Evolutionary conservation across 1,284 basidiomycete species (phyloP), one percentile per base, ranked within the genome.

Genomic region (Mycena citricolor): DNA sequence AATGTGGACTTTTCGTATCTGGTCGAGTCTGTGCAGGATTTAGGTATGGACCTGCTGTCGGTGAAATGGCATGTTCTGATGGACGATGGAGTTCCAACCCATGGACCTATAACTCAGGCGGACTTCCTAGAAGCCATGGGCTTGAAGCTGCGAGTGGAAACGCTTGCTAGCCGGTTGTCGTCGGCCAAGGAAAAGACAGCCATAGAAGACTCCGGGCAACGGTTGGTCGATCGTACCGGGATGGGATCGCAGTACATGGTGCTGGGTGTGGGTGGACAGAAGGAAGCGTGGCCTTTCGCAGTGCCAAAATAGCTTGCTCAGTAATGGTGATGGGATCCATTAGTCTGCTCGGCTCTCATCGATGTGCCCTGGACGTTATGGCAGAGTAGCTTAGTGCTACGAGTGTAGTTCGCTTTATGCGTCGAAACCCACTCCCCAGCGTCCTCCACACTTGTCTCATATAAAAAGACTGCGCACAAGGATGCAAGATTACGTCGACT

Each of bases 1-100:
- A 97, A 99, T 59, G 95, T 99, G 39, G 94, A 99, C 66, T 99
- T 99, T 66, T 77, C 83, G 0, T 90, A 90, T 61, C 73, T 99
- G 30, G 77, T 77, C 54, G 90, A 94, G 63, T 84, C 91, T 0
- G 68, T 94, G 48, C 62, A 64, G 1, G 79, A 78, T 42, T 64
- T 78, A 4, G 23, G 39, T 47, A 17, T 2, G 25, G 26, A 3
- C 16, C 13, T 21, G 30, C n/a, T n/a, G n/a, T n/a, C n/a, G n/a
- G n/a, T n/a, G n/a, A n/a, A n/a, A n/a, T n/a, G n/a, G n/a, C 29
- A 71, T 14, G n/a, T n/a, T n/a, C n/a, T n/a, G n/a, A 23, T 31
- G 32, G n/a, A 13, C 11, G 24, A 28, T 14, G 25, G 68, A 61
- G 76, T 76, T 11, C 59, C 61, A 11, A 68, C 77, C 1, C 73